Base-by-base conservation (phyloP, 208 protist species). In the Leptomonas pyrrhocoris region DNA sequence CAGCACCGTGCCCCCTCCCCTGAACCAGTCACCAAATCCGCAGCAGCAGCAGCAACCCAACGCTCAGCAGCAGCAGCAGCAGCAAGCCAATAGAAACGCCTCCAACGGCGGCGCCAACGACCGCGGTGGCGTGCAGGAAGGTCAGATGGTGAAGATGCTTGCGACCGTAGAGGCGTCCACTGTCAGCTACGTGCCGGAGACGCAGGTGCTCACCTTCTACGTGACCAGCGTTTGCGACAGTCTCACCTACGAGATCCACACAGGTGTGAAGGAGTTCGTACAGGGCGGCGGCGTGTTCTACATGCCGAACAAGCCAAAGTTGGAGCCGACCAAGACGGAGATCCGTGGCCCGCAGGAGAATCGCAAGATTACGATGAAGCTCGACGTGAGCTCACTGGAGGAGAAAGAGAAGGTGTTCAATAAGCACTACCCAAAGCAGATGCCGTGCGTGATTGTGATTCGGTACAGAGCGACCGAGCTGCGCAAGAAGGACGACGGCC, bases 121-220 rank as follows among this genome's bases (percentile, higher is more conserved):
- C 42, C 68, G 59, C 34, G 58, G 78, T 64, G 86, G 87, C 40
- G 92, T 96, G 54, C 92, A 96, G 83, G 92, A 96, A 74, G 92
- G 89, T 49, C 85, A 94, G 69, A 94, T 94, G 85, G 84, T 96
- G 53, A 96, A 96, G 83, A 96, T 94, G 84, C 78, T 94, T 38
- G 92, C 88, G 2, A 94, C 92, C 7, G 84, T 96, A 73, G 92
- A 96, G 76, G 85, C 92, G 1, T 86, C 89, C 30, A 93, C 89
- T 2, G 89, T 94, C 31, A 81, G 36, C 56, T 96, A 94, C 75
- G 76, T 87, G 38, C 66, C 88, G 13, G 66, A 56, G 31, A 88
- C 82, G 40, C 79, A 90, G 57, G 74, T 91, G 50, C 79, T 96
- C 51, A 88, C 77, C 36, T 96, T 96, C 73, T 88, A 70, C 62